Evolutionary conservation across 2,329 filamentous ascomycete species (phyloP).

Genomic region (Cercospora sojina): DNA sequence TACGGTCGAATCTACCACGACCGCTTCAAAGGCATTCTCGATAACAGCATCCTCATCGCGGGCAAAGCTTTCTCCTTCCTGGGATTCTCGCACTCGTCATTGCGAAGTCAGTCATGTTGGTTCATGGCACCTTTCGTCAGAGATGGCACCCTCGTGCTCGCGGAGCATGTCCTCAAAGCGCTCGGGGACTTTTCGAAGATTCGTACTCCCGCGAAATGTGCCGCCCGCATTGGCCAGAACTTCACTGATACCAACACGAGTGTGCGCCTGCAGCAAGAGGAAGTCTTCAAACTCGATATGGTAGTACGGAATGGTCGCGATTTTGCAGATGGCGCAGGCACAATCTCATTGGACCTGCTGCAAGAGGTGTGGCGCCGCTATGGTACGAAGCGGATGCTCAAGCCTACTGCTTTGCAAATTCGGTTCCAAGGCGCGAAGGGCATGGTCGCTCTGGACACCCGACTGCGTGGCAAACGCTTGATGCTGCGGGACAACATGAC

Average conservation of each 20-base stretch:
- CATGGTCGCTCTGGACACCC: conserved; percentile 69
- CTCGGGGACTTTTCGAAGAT: conserved; percentile 55
- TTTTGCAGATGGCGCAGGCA: conserved; percentile 80
- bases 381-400: conserved; percentile 46
- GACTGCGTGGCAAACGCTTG: conserved; percentile 58
- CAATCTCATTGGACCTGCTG: conserved; percentile 62
- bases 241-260: conserved; percentile 73
- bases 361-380: conserved; percentile 59
- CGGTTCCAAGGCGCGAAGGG: conserved; percentile 73
- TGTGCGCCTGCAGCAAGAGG: conserved; percentile 48
- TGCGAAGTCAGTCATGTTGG: conserved; percentile 71
- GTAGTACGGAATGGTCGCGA: conserved; percentile 57
- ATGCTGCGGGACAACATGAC: conserved; percentile 71
- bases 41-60: conserved; percentile 61
- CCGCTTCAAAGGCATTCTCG: conserved; percentile 62
- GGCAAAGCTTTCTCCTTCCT: conserved; percentile 65
- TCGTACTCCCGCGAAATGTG: conserved; percentile 56
- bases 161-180: conserved; percentile 44
- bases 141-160: conserved; percentile 35
- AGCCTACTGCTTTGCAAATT: conserved; percentile 71
- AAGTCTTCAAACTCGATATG: conserved; percentile 48
- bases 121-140: conserved; percentile 54
- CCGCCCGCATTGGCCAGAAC: conserved; percentile 61
- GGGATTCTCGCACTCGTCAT: conserved; percentile 76
- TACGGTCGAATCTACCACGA: conserved; percentile 54